A percentile compares a stretch with the other conserved stretches of the same genome.
Conservation (phyloP, 768 basidiomycete species). For the Myochromella boudieri region DNA sequence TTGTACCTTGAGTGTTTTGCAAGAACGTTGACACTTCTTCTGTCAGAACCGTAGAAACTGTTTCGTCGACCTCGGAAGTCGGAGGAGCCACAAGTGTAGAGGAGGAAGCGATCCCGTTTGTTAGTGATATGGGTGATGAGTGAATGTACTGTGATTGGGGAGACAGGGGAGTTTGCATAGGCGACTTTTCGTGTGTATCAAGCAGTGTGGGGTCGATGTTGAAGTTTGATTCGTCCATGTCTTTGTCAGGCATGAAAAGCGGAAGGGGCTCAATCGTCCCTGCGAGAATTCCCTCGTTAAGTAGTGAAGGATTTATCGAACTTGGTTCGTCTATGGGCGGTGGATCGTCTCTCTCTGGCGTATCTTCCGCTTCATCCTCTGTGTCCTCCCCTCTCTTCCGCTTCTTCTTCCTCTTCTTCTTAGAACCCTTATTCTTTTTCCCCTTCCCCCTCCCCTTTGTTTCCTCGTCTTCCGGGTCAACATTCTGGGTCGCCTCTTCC, state of each 20-base stretch:
- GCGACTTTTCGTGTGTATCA: constrained; percentile 2
- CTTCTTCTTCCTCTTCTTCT: constrained; percentile 35
- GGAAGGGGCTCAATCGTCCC: constrained; percentile 46
- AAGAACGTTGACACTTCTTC: constrained; percentile 73
- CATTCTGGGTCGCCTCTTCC: constrained; percentile 31
- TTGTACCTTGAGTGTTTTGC: constrained; percentile 56
- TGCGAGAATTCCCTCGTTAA: constrained; percentile 68
- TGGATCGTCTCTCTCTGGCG: constrained; percentile 22
- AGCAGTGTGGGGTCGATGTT: constrained; percentile 63
- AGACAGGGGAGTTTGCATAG: background rate
- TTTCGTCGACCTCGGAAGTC: constrained; percentile 50
- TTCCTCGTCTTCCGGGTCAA: constrained; percentile 24
- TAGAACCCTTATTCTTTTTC: constrained; percentile 29
- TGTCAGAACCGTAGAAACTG: constrained; percentile 60
- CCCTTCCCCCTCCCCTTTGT: constrained; percentile 29
- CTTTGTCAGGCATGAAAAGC: constrained; percentile 45
- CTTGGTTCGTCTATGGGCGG: constrained; percentile 21
- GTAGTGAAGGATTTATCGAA: constrained; percentile 54
- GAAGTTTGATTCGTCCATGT: constrained; percentile 36
- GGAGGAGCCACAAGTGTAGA: constrained; percentile 26
- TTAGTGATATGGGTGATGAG: constrained; percentile 1
- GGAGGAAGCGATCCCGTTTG: constrained; percentile 10
- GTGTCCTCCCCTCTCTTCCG: constrained; percentile 38
- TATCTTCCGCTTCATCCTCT: constrained; percentile 24
- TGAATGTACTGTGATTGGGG: background rate